phyloP scores from a whole-genome alignment of 2,329 filamentous ascomycete genomes.

The Drechmeria coniospora region DNA sequence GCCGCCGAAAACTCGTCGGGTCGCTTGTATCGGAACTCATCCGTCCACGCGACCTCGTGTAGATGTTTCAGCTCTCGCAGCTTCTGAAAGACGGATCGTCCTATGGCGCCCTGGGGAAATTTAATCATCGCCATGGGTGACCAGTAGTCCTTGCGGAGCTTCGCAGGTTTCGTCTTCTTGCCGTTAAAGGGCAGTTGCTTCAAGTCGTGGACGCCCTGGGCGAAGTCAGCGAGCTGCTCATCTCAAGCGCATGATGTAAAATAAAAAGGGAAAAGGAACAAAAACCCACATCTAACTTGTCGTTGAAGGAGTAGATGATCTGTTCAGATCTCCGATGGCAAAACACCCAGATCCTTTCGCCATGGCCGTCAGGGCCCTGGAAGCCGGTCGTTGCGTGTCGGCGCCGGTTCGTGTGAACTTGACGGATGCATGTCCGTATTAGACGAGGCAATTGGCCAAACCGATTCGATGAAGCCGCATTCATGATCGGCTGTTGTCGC shows the following conservation, averaged over 20 bases:
- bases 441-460: conserved; percentile 28
- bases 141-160: conserved; percentile 55
- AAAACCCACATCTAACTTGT: conserved; percentile 30
- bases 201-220: conserved; percentile 26
- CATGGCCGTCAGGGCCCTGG: conserved; percentile 24
- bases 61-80: conserved; percentile 48
- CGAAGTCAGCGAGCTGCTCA: neutral
- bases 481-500: conserved; percentile 18
- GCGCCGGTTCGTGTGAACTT: conserved; percentile 14
- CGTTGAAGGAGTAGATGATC: conserved; percentile 35
- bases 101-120: conserved; percentile 38
- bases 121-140: conserved; percentile 42
- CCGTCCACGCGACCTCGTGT: conserved; percentile 47
- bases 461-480: conserved; percentile 17
- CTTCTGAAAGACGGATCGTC: conserved; percentile 45
- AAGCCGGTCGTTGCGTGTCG: conserved; percentile 11
- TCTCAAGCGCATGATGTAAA: no score
- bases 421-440: conserved; percentile 25
- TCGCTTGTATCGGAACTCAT: conserved; percentile 27
- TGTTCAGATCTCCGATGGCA: conserved; percentile 33
- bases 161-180: conserved; percentile 49
- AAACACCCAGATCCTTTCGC: conserved; percentile 43
- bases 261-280: no score
- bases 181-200: conserved; percentile 49
- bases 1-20: conserved; percentile 17